These are phyloP conservation scores for Thermothielavioides terrestris DNA, from an alignment of 495 filamentous ascomycete genomes.

Conservation along the genomic window DNA sequence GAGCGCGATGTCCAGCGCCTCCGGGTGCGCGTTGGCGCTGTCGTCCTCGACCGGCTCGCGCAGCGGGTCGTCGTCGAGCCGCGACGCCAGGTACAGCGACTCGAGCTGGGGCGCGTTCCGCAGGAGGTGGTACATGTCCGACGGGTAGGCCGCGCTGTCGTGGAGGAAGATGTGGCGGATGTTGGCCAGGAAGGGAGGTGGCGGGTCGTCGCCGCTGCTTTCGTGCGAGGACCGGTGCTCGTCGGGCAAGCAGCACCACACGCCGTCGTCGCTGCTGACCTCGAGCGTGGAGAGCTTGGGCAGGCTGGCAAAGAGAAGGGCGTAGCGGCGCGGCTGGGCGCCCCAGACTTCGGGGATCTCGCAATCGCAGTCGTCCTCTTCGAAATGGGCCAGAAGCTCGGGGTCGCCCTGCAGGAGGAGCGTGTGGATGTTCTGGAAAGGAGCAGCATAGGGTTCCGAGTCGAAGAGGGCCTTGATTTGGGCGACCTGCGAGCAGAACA, in stretches of 20 bases:
- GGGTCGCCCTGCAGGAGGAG: constrained; percentile 16
- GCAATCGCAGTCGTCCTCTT: constrained; percentile 18
- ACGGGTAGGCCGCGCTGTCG: constrained; percentile 19
- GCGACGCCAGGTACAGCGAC: constrained; percentile 26
- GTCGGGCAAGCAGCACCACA: constrained; percentile 8
- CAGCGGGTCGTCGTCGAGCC: constrained; percentile 3
- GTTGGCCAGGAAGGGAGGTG: constrained; percentile 4
- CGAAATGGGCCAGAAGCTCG: constrained; percentile 16
- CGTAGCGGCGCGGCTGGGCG: constrained; percentile 15
- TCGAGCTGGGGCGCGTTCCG: constrained; percentile 21
- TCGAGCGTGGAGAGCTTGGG: constrained; percentile 25
- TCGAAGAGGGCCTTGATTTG: constrained; percentile 6
- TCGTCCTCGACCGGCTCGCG: background rate
- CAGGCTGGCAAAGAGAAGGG: constrained; percentile 8
- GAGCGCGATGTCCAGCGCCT: constrained; percentile 22
- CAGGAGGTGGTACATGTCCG: constrained; percentile 19
- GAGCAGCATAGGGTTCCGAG: background rate
- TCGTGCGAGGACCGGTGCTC: background rate
- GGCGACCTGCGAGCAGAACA: constrained; percentile 2
- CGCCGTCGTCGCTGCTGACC: constrained; percentile 23
- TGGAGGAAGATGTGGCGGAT: constrained; percentile 26
- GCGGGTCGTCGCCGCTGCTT: background rate
- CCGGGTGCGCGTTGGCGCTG: constrained; percentile 8
- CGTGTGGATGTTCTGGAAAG: constrained; percentile 9
- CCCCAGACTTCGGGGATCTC: constrained; percentile 19